Evolutionary conservation across 2,329 filamentous ascomycete species (phyloP).

Genomic region (Sporothrix variecibatus): DNA sequence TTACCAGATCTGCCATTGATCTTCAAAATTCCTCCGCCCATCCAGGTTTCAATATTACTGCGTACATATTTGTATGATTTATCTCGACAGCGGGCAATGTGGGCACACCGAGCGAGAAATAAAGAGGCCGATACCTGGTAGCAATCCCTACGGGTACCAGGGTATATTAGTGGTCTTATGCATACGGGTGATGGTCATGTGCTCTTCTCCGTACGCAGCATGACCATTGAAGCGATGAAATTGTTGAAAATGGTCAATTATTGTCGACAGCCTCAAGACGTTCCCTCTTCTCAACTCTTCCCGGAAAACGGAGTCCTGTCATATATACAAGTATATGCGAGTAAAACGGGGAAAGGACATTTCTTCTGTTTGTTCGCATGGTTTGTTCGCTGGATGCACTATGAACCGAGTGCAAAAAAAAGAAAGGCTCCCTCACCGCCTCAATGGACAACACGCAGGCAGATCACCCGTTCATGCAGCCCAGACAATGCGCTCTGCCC

Average conservation of each 20-base stretch:
- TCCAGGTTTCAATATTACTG: neutral
- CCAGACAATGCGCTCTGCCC: neutral
- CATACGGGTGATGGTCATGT: conserved; percentile 3
- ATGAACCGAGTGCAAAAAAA: neutral
- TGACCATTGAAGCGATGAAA: too few relatives aligned
- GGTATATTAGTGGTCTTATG: neutral
- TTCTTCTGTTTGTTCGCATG: neutral
- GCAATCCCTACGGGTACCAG: neutral
- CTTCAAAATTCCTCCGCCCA: neutral
- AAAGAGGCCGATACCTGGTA: neutral
- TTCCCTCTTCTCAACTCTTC: too few relatives aligned
- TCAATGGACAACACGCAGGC: neutral
- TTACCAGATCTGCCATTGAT: neutral
- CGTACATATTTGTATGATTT: neutral
- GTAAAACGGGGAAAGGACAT: neutral
- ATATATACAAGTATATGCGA: too few relatives aligned
- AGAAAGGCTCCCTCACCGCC: neutral
- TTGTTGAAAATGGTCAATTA: too few relatives aligned
- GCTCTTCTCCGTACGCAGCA: too few relatives aligned
- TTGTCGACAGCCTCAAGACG: too few relatives aligned
- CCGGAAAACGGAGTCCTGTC: too few relatives aligned
- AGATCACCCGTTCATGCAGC: neutral
- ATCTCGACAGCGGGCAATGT: neutral
- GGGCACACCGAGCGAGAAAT: neutral
- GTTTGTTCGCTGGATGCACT: neutral